Percentiles rank a stretch among this genome's conserved stretches.
Conservation (phyloP, 208 protist species). For the Leishmania turanica region DNA sequence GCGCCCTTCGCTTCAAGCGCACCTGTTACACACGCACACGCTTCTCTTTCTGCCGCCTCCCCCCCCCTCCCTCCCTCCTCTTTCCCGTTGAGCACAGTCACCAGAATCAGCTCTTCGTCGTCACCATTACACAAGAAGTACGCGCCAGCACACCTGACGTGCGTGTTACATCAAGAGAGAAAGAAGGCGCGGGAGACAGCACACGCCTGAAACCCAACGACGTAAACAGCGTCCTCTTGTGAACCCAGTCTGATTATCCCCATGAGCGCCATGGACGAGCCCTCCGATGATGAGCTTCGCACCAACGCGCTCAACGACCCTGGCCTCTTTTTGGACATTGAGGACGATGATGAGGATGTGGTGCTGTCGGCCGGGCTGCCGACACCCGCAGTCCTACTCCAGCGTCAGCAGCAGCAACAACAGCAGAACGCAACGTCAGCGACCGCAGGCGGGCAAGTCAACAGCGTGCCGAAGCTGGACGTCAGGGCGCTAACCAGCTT, state of each 20-base stretch:
- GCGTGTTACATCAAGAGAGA: neutral
- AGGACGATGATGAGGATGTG: slow-evolving; percentile 31
- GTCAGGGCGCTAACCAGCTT: slow-evolving; percentile 18
- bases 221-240: neutral
- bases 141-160: neutral
- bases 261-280: slow-evolving; percentile 20
- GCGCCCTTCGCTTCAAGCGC: neutral
- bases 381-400: neutral
- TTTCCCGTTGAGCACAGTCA: neutral
- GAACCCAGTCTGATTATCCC: neutral
- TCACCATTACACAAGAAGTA: too few species aligned
- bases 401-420: neutral
- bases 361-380: slow-evolving; percentile 9
- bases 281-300: slow-evolving; percentile 27
- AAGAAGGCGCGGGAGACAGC: neutral
- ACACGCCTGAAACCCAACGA: neutral
- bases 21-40: neutral
- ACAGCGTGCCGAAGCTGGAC: slow-evolving; percentile 25
- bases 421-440: neutral
- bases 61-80: neutral
- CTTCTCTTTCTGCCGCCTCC: neutral
- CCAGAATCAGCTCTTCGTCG: neutral
- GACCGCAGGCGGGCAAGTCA: neutral
- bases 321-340: slow-evolving; percentile 25
- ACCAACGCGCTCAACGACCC: slow-evolving; percentile 22